Conservation (phyloP, 1,284 basidiomycete genomes). For the Ganoderma sp. region DNA sequence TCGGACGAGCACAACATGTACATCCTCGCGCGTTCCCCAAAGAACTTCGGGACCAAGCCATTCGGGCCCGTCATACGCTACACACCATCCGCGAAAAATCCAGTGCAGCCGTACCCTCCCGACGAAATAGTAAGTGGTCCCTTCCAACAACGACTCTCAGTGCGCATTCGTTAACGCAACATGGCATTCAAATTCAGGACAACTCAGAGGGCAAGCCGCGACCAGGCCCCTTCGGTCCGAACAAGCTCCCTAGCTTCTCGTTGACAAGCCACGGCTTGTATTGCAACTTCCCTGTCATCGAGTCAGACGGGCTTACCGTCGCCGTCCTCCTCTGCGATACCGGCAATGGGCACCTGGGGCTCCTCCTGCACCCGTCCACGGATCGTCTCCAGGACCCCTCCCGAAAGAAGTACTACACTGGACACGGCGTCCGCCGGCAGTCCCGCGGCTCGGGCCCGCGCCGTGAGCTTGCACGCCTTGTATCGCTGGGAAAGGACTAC, state of each 20-base stretch:
- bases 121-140: not conserved
- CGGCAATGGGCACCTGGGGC: not conserved
- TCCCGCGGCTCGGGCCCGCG: not conserved
- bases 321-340: slow-evolving; percentile 11
- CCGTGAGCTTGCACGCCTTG: not conserved
- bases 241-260: slow-evolving; percentile 5
- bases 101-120: slow-evolving; percentile 7
- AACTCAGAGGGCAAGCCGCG: not conserved
- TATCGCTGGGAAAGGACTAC: slow-evolving; percentile 6
- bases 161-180: too few species aligned
- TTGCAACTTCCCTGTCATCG: slow-evolving; percentile 12
- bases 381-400: not conserved
- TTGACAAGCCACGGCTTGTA: slow-evolving; percentile 5
- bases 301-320: slow-evolving; percentile 2
- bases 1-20: not conserved
- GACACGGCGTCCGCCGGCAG: not conserved
- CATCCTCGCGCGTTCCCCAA: slow-evolving; percentile 5
- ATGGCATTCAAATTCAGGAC: too few species aligned
- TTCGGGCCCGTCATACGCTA: not conserved
- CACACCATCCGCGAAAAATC: not conserved
- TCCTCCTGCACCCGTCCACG: slow-evolving; percentile 11
- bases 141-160: not conserved
- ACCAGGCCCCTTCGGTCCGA: slow-evolving; percentile 7
- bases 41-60: not conserved
- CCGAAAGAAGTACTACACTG: not conserved